These are phyloP conservation scores for Nitzschia inconspicua DNA, from an alignment of 108 stramenopile genomes.

Conservation along the genomic window DNA sequence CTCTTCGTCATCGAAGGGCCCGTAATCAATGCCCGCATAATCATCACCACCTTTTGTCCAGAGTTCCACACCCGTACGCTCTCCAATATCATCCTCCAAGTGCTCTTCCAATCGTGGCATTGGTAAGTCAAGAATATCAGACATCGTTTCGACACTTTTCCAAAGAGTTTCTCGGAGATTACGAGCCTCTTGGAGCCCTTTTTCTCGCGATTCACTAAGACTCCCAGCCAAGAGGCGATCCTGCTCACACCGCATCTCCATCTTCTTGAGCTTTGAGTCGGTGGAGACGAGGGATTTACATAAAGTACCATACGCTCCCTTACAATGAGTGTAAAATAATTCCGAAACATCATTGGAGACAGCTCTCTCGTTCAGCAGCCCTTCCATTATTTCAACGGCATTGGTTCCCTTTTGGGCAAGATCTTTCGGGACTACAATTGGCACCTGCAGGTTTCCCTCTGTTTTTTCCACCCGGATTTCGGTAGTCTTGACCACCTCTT, in stretches of 20 bases:
- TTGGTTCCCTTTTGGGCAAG: constrained; percentile 12
- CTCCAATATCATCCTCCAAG: constrained; percentile 62
- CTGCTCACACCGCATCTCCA: constrained; percentile 86
- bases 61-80: constrained; percentile 59
- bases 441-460: not conserved
- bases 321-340: constrained; percentile 45
- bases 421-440: constrained; percentile 11
- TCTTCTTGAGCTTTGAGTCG: constrained; percentile 69
- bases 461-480: not conserved
- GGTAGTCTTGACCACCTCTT: constrained; percentile 16
- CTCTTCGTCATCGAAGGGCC: constrained; percentile 92
- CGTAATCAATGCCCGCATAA: constrained; percentile 63
- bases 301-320: constrained; percentile 70
- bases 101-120: constrained; percentile 63
- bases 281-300: constrained; percentile 67
- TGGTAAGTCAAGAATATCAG: constrained; percentile 71
- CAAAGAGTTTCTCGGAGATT: constrained; percentile 74
- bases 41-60: constrained; percentile 75
- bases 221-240: constrained; percentile 84
- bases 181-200: constrained; percentile 82
- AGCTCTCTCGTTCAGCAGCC: constrained; percentile 26
- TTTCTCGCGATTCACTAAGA: constrained; percentile 87
- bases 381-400: constrained; percentile 5
- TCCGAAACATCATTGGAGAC: constrained; percentile 30
- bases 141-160: constrained; percentile 70